Conservation (phyloP, 495 filamentous ascomycete species). For the Penicillium maclennaniae region DNA sequence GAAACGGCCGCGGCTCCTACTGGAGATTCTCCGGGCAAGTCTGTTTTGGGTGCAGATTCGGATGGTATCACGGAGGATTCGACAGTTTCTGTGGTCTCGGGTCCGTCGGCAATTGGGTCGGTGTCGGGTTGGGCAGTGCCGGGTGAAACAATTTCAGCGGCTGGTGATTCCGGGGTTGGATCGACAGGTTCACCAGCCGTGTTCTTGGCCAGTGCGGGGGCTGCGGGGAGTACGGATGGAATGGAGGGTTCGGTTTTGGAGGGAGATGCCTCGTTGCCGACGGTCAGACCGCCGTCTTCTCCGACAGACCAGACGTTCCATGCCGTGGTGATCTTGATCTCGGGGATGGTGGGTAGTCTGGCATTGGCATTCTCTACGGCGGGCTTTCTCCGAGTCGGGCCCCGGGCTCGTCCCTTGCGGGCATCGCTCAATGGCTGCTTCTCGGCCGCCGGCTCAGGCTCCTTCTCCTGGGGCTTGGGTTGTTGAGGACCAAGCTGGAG, state of each 20-base stretch:
- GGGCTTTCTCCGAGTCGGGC: slow-evolving; percentile 78
- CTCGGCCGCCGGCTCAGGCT: slow-evolving; percentile 56
- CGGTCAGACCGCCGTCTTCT: slow-evolving; percentile 43
- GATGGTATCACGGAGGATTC: not conserved
- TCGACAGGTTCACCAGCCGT: slow-evolving; percentile 53
- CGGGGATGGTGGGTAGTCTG: slow-evolving; percentile 37
- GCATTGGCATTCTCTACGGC: slow-evolving; percentile 32
- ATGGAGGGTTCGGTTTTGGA: slow-evolving; percentile 14
- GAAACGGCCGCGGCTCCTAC: not conserved
- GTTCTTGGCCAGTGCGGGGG: slow-evolving; percentile 47
- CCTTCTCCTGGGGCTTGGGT: slow-evolving; percentile 64
- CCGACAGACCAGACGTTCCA: slow-evolving; percentile 51
- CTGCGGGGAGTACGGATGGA: slow-evolving; percentile 23
- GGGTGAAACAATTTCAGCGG: slow-evolving; percentile 8
- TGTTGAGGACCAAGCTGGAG: slow-evolving; percentile 77
- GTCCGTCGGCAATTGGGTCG: slow-evolving; percentile 1
- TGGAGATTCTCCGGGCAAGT: slow-evolving; percentile 5
- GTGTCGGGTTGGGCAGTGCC: slow-evolving; percentile 1
- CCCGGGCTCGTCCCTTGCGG: slow-evolving; percentile 83
- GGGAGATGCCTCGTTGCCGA: slow-evolving; percentile 29
- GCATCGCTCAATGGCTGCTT: slow-evolving; percentile 80
- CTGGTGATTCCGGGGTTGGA: slow-evolving; percentile 14
- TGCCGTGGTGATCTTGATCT: slow-evolving; percentile 44
- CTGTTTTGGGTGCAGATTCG: slow-evolving; percentile 10
- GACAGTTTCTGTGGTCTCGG: slow-evolving; percentile 1